These are phyloP conservation scores for Lachancea sp. DNA, from an alignment of 805 yeast genomes.

Conservation along the genomic window DNA sequence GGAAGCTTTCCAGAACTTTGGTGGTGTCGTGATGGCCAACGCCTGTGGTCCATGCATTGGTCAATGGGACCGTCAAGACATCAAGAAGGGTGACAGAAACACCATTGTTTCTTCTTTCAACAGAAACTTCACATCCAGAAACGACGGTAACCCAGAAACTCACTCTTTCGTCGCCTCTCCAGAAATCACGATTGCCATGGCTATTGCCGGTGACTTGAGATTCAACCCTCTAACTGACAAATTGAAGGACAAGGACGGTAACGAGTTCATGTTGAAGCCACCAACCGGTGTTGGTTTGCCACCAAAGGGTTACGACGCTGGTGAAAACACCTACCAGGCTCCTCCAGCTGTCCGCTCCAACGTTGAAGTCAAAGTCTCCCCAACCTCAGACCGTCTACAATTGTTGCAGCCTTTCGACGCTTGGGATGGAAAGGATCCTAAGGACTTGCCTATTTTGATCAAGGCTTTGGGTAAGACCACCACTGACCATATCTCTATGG, in stretches of 20 bases:
- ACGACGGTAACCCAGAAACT: conserved; percentile 96
- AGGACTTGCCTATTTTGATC: conserved; percentile 84
- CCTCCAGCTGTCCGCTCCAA: conserved; percentile 82
- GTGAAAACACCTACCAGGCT: conserved; percentile 94
- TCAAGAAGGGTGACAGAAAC: conserved; percentile 90
- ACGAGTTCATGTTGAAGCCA: conserved; percentile 79
- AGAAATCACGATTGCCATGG: conserved; percentile 91
- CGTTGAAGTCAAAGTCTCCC: conserved; percentile 71
- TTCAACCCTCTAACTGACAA: conserved; percentile 94
- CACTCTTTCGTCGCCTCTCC: conserved; percentile 97
- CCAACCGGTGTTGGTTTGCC: conserved; percentile 93
- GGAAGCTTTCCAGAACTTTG: conserved; percentile 80
- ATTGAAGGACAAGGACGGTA: conserved; percentile 81
- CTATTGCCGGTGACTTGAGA: conserved; percentile 91
- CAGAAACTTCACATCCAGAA: conserved; percentile 97
- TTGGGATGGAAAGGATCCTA: conserved; percentile 95
- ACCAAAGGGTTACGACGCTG: conserved; percentile 79
- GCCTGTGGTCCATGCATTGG: conserved; percentile 99
- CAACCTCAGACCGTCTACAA: conserved; percentile 95
- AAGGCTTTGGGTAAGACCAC: conserved; percentile 97
- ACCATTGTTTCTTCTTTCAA: conserved; percentile 96
- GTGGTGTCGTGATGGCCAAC: conserved; percentile 91
- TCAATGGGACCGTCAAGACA: conserved; percentile 95
- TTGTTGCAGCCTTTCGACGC: conserved; percentile 86
- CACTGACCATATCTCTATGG: conserved; percentile 99